phyloP scores from a whole-genome alignment of 2,329 filamentous ascomycete species.

The Calonectria pauciramosa region DNA sequence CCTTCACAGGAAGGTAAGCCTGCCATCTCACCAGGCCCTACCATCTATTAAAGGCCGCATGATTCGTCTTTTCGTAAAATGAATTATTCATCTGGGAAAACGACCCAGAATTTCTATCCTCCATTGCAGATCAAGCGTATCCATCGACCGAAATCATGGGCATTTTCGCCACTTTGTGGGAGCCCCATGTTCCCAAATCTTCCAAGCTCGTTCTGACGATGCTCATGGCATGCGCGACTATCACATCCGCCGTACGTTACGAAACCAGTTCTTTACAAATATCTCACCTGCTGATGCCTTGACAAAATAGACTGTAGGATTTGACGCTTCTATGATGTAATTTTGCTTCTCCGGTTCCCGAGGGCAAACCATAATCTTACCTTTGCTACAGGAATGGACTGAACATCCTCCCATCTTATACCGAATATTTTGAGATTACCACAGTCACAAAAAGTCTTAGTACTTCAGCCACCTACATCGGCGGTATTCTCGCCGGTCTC shows the following conservation, averaged over 20 bases:
- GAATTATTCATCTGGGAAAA: background rate
- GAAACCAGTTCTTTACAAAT: too few species aligned
- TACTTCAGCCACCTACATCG: conserved; percentile 55
- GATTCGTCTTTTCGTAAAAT: background rate
- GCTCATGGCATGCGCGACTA: conserved; percentile 1
- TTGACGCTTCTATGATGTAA: background rate
- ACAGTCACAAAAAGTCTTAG: conserved; percentile 64
- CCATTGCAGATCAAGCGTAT: background rate
- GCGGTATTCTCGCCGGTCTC: conserved; percentile 5
- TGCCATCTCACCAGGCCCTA: background rate
- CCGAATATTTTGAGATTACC: conserved; percentile 65
- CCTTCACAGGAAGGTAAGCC: background rate
- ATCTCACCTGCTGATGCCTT: background rate
- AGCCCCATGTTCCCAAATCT: background rate
- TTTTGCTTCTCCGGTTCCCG: background rate
- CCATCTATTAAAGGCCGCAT: background rate
- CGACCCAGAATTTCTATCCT: background rate
- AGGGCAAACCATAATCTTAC: too few species aligned
- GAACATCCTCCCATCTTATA: conserved; percentile 67
- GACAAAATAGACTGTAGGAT: background rate
- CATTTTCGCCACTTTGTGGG: background rate
- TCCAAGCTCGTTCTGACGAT: background rate
- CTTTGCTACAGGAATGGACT: conserved; percentile 56
- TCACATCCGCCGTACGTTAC: background rate
- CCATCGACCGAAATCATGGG: background rate